These are phyloP conservation scores for Cnidoscolus chayamansa DNA, from an alignment of 441 rosid genomes.

Conservation along the genomic window DNA sequence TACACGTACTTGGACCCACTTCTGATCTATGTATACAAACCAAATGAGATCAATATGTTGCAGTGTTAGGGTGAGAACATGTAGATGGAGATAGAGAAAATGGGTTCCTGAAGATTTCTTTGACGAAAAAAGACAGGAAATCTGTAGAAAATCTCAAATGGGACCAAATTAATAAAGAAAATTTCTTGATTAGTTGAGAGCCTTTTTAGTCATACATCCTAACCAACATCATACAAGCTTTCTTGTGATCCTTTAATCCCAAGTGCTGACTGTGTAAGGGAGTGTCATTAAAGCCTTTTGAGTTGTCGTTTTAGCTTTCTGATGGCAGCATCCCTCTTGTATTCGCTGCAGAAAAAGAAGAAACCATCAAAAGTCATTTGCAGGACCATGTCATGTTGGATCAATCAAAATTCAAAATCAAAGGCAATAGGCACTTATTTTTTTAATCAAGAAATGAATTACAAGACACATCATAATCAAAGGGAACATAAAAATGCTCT, in stretches of 20 bases:
- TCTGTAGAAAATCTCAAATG: constrained; percentile 9
- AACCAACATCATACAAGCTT: constrained; percentile 13
- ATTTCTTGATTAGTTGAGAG: constrained; percentile 20
- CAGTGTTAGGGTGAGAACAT: neutral
- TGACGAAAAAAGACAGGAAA: neutral
- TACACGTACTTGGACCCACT: neutral
- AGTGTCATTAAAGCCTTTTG: constrained; percentile 22
- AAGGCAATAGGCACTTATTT: neutral
- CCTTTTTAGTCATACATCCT: neutral
- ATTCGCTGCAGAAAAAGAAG: neutral
- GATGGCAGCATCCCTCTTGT: neutral
- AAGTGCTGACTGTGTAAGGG: constrained; percentile 9
- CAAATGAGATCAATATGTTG: neutral
- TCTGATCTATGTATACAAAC: neutral
- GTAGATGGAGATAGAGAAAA: neutral
- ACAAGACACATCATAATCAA: no score
- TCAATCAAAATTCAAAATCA: neutral
- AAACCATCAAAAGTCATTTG: neutral
- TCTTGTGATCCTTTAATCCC: neutral
- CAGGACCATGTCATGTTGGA: constrained; percentile 4
- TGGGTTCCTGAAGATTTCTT: neutral
- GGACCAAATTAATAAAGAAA: constrained; percentile 1
- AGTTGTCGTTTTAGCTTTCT: constrained; percentile 13
- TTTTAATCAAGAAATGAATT: no score
- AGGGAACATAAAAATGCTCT: no score